Evolutionary conservation across 139 green algal genomes (phyloP).

Genomic region (Chloropicon primus): DNA sequence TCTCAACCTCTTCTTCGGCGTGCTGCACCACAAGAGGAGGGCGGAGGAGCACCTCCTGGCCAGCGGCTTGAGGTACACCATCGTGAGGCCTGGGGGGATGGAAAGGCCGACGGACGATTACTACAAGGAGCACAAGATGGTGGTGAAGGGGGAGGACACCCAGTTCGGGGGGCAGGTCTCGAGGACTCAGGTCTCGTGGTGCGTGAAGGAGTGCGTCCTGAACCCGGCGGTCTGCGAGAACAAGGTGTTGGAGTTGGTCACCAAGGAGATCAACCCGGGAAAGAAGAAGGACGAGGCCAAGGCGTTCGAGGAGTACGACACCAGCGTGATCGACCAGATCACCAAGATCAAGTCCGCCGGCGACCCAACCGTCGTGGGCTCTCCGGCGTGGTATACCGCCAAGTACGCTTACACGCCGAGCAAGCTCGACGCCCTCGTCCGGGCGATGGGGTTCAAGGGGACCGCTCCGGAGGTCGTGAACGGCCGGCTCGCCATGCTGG

Average conservation of each 20-base stretch:
- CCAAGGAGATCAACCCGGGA: conserved; percentile 23
- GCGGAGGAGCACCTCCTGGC: conserved; percentile 65
- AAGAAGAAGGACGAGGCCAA: neutral
- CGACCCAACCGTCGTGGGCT: neutral
- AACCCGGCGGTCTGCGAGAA: conserved; percentile 46
- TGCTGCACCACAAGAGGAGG: conserved; percentile 71
- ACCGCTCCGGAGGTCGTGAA: neutral
- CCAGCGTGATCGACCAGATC: neutral
- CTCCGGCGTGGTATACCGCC: neutral
- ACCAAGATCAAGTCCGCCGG: neutral
- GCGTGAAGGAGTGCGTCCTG: conserved; percentile 43
- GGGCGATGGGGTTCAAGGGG: neutral
- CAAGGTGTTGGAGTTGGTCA: conserved; percentile 71
- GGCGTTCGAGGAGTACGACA: neutral
- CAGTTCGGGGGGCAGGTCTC: conserved; percentile 73
- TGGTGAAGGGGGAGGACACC: conserved; percentile 43
- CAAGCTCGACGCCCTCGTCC: neutral
- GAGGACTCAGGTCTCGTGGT: conserved; percentile 57
- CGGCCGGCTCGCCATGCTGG: conserved; percentile 2
- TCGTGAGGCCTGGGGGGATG: conserved; percentile 83
- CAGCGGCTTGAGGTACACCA: conserved; percentile 70
- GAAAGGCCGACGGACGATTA: conserved; percentile 72
- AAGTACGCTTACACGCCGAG: neutral
- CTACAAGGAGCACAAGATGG: conserved; percentile 79
- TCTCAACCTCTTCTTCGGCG: conserved; percentile 58